Base-by-base conservation (phyloP, 495 filamentous ascomycete genomes). In the Hypoxylon fuscum region DNA sequence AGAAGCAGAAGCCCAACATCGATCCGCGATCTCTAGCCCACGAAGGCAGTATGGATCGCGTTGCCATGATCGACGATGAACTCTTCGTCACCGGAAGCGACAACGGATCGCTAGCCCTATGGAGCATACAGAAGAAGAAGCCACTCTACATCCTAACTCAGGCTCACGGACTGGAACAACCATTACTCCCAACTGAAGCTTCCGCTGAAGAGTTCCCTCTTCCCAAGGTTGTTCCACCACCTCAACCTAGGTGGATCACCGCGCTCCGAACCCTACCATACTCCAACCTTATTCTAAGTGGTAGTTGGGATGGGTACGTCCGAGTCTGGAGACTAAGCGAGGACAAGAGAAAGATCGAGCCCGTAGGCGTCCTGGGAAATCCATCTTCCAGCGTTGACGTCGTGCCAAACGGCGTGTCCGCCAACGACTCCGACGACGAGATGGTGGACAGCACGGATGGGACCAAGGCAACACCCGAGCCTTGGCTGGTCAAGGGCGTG, bases 61-160 rank as follows among this genome's bases (percentile, higher is more conserved):
- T 97, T 15, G 89, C 92, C 25, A 88, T 95, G 74, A 83, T 98
- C 46, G 94, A 96, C 58, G 90, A 96, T 50, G 87, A 88, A 48
- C 88, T 89, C 42, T 98, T 98, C 68, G 87, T 98, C 48, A 98
- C 95, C 3, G 95, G 93, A 4, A 90, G 89, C 50, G 94, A 97
- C 76, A 96, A 92, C 62, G 96, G 95, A 45, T 81, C 84, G 11
- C 70, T 98, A 29, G 88, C 85, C 2, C 83, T 98, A n/a, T 98
- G 94, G 94, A 88, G 84, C 35, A 76, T 93, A 31, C 87, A 95
- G 68, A 96, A 95, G 75, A 98, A 98, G 83, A 98, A 98, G 72
- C 88, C 96, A 0, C 75, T 98, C n/a, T 87, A 88, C 76, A 89
- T 88, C 2, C 72, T 95, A 12, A 82, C 86, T 1, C 79, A 91